A percentile compares a stretch with the other conserved stretches of the same genome.
Conservation (phyloP, 2,329 filamentous ascomycete genomes). For the Phyllosticta citribraziliensis region DNA sequence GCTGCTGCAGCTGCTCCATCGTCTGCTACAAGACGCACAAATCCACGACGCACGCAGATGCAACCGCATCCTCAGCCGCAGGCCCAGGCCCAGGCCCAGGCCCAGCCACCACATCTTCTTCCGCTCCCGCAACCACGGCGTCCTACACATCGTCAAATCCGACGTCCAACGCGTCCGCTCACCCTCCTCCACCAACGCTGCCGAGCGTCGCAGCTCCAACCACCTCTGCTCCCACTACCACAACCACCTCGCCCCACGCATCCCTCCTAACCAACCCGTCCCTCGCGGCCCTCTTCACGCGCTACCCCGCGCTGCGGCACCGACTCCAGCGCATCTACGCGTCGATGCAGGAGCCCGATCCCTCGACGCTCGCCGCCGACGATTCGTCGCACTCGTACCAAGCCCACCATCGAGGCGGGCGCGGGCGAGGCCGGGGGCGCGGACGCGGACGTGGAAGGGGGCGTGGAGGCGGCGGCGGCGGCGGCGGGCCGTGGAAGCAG, state of each 20-base stretch:
- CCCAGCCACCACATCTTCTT: neutral
- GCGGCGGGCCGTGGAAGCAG: constrained; percentile 6
- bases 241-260: neutral
- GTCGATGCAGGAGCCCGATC: constrained; percentile 1
- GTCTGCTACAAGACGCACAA: constrained; percentile 9
- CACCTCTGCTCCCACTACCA: neutral
- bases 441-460: neutral
- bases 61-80: neutral
- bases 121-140: neutral
- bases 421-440: neutral
- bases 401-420: neutral
- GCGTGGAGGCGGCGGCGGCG: neutral
- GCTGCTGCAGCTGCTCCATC: constrained; percentile 2
- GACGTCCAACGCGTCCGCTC: too few relatives aligned
- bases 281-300: neutral
- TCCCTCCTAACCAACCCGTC: neutral
- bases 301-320: neutral
- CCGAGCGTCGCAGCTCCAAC: neutral
- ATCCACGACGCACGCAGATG: neutral
- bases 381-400: too few relatives aligned
- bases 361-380: neutral
- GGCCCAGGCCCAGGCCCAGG: neutral
- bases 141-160: too few relatives aligned
- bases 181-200: too few relatives aligned
- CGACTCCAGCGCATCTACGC: constrained; percentile 5